phyloP scores from a whole-genome alignment of 148 eudicot genomes.

The Cornus suecica region DNA sequence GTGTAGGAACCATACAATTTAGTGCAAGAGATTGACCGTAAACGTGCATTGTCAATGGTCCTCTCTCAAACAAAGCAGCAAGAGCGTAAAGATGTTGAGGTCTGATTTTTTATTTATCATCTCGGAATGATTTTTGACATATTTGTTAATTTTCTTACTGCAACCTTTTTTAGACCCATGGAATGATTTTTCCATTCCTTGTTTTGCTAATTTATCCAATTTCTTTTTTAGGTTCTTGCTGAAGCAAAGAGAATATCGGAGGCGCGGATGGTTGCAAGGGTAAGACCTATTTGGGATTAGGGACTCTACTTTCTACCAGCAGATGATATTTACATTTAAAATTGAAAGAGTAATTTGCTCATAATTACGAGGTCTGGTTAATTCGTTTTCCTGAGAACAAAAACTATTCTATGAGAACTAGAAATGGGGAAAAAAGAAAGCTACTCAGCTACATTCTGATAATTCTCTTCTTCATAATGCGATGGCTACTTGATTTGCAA shows the following conservation, averaged over 20 bases:
- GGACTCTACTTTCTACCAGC: not conserved
- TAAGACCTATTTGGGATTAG: slow-evolving; percentile 21
- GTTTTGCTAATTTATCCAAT: not conserved
- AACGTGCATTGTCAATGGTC: slow-evolving; percentile 84
- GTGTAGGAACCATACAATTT: slow-evolving; percentile 80
- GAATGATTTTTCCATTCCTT: not conserved
- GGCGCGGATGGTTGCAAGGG: slow-evolving; percentile 71
- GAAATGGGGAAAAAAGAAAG: too few relatives aligned
- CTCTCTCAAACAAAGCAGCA: slow-evolving; percentile 93
- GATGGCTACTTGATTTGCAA: too few relatives aligned
- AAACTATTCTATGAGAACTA: too few relatives aligned
- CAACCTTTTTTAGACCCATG: not conserved
- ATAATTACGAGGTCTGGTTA: not conserved
- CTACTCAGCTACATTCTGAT: too few relatives aligned
- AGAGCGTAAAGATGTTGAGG: slow-evolving; percentile 97
- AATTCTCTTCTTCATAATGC: too few relatives aligned
- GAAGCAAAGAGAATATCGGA: slow-evolving; percentile 86
- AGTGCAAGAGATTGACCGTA: slow-evolving; percentile 83
- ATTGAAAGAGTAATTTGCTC: not conserved
- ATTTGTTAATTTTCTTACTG: not conserved
- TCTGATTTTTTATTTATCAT: slow-evolving; percentile 26
- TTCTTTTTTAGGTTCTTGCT: slow-evolving; percentile 66
- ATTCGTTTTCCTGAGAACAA: too few relatives aligned
- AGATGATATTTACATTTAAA: not conserved
- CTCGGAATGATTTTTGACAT: not conserved